Evolutionary conservation across 495 filamentous ascomycete species (phyloP).

Genomic region (Tricharina praecox): DNA sequence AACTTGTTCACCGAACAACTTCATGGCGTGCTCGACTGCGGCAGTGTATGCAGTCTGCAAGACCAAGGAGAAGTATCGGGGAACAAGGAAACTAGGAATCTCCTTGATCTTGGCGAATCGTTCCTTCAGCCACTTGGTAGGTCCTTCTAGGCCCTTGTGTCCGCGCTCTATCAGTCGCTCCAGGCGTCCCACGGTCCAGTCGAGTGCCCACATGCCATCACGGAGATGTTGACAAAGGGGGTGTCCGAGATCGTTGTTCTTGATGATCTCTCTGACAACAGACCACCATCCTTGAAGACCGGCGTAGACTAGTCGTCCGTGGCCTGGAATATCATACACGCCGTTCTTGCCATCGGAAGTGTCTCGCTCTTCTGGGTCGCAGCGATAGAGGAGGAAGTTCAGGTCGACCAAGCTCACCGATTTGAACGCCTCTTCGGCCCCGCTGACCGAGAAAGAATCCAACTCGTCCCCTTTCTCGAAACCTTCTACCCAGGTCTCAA

Average conservation of each 20-base stretch:
- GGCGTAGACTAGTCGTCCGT: constrained; percentile 79
- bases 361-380: constrained; percentile 81
- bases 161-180: constrained; percentile 48
- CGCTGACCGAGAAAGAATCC: constrained; percentile 66
- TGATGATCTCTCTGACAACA: constrained; percentile 65
- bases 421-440: constrained; percentile 63
- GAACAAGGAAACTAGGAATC: constrained; percentile 76
- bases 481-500: constrained; percentile 84
- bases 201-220: constrained; percentile 84
- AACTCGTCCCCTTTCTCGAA: constrained; percentile 31
- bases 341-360: constrained; percentile 65
- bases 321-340: constrained; percentile 65
- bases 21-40: constrained; percentile 58
- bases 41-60: constrained; percentile 73
- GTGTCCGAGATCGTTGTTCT: constrained; percentile 80
- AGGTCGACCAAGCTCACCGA: constrained; percentile 60
- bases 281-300: constrained; percentile 99
- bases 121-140: constrained; percentile 61
- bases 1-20: constrained; percentile 61
- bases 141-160: constrained; percentile 41
- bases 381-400: constrained; percentile 82
- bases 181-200: constrained; percentile 66
- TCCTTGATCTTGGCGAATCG: constrained; percentile 69
- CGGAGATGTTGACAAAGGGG: constrained; percentile 84
- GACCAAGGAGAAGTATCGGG: constrained; percentile 82